Conservation (phyloP, 352 stramenopile species). For the Globisporangium uncinulatum region DNA sequence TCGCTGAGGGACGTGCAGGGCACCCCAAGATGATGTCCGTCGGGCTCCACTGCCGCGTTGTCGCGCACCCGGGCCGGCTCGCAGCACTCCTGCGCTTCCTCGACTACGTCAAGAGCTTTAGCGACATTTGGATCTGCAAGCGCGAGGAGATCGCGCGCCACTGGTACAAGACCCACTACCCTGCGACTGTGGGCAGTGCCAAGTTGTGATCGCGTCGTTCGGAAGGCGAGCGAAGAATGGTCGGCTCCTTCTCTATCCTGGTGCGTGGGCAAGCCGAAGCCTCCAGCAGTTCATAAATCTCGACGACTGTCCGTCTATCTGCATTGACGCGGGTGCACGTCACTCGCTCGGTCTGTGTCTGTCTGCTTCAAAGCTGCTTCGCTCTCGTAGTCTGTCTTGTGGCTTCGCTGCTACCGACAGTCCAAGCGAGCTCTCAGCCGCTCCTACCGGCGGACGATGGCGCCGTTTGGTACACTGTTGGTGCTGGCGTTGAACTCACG, state of each 20-base stretch:
- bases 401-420: not conserved
- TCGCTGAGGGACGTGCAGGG: constrained; percentile 86
- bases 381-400: no score
- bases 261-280: not conserved
- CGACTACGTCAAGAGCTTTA: constrained; percentile 88
- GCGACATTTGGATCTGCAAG: constrained; percentile 90
- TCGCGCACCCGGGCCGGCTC: constrained; percentile 86
- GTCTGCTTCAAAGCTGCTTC: not conserved
- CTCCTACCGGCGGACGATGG: constrained; percentile 28
- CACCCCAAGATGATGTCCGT: constrained; percentile 95
- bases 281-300: not conserved
- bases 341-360: not conserved
- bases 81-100: constrained; percentile 91
- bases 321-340: not conserved
- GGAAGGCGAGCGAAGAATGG: no score
- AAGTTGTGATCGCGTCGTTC: constrained; percentile 36
- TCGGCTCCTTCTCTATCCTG: no score
- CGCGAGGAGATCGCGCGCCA: constrained; percentile 93
- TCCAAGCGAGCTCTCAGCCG: no score
- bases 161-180: constrained; percentile 91
- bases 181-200: constrained; percentile 12
- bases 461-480: constrained; percentile 15
- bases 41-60: constrained; percentile 90
- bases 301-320: not conserved
- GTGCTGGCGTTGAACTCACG: constrained; percentile 34